Conservation (phyloP, 768 basidiomycete genomes). For the Boletus edulis region DNA sequence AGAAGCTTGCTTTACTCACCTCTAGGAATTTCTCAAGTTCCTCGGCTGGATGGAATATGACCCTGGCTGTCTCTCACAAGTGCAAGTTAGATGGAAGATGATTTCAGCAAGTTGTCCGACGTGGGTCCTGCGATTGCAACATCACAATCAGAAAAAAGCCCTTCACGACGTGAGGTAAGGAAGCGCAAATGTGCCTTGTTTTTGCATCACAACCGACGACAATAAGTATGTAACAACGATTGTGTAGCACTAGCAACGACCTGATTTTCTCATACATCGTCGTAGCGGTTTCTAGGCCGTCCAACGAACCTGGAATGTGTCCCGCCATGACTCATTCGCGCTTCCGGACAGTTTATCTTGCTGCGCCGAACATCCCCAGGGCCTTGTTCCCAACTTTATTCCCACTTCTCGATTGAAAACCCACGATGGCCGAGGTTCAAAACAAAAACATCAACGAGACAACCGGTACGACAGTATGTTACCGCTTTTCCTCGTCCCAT, state of each 20-base stretch:
- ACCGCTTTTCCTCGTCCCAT: background rate
- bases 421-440: slow-evolving; percentile 2
- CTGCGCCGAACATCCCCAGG: too few species aligned
- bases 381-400: background rate
- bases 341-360: slow-evolving; percentile 2
- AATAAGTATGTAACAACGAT: too few species aligned
- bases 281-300: background rate
- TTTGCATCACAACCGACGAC: background rate
- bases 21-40: too few species aligned
- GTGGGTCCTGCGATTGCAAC: too few species aligned
- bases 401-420: background rate
- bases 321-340: slow-evolving; percentile 7
- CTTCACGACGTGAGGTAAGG: slow-evolving; percentile 3
- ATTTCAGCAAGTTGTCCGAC: too few species aligned
- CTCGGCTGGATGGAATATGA: too few species aligned
- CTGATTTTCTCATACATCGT: background rate
- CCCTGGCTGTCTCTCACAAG: too few species aligned
- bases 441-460: background rate
- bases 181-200: background rate
- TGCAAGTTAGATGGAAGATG: too few species aligned
- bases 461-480: slow-evolving; percentile 3
- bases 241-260: too few species aligned
- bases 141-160: too few species aligned
- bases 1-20: too few species aligned
- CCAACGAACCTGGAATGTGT: background rate